These are phyloP conservation scores for Candida vaughaniae DNA, from an alignment of 805 yeast species.

Conservation along the genomic window DNA sequence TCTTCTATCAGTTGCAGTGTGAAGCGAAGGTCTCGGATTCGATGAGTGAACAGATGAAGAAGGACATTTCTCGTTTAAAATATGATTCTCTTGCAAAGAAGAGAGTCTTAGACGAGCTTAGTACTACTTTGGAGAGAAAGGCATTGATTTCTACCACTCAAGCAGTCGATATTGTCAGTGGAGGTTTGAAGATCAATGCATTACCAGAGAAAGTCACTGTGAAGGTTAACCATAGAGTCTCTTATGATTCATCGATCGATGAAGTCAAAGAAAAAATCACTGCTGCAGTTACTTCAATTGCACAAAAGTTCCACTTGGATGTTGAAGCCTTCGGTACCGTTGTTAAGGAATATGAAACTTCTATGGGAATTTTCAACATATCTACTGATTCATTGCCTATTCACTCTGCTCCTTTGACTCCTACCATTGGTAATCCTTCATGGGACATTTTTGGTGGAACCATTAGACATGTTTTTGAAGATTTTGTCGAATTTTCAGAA, in stretches of 20 bases:
- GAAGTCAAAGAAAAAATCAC: conserved; percentile 22
- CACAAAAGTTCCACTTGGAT: conserved; percentile 25
- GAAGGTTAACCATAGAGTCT: conserved; percentile 36
- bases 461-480: conserved; percentile 47
- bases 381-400: conserved; percentile 19
- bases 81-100: conserved; percentile 22
- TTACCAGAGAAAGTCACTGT: conserved; percentile 36
- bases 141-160: conserved; percentile 38
- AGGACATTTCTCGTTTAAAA: conserved; percentile 6
- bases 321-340: conserved; percentile 35
- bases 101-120: conserved; percentile 23
- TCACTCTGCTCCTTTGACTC: conserved; percentile 48
- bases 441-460: conserved; percentile 47
- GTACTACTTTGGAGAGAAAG: conserved; percentile 19
- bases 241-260: conserved; percentile 28
- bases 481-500: conserved; percentile 23
- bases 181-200: conserved; percentile 43
- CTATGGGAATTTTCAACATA: conserved; percentile 15
- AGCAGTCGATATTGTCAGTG: conserved; percentile 34
- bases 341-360: conserved; percentile 17
- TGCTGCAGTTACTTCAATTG: conserved; percentile 24
- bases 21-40: conserved; percentile 37
- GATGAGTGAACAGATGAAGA: conserved; percentile 18
- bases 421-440: conserved; percentile 29
- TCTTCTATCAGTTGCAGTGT: conserved; percentile 58